Base-by-base conservation (phyloP, 208 protist species). In the Angomonas ambiguus region DNA sequence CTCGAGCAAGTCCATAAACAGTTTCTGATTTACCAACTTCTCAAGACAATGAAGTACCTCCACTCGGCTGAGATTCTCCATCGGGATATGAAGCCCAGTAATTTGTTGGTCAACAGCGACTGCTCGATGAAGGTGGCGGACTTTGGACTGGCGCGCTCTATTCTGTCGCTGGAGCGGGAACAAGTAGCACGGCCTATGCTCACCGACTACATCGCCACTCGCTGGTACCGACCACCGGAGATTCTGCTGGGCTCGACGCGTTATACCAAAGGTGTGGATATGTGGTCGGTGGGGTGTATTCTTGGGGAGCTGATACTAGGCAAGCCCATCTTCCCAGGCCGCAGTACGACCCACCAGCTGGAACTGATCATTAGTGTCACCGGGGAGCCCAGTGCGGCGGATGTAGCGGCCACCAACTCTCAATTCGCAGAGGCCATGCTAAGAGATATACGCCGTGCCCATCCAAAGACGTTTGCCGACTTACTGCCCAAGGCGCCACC, bases 221-320 rank as follows among this genome's bases (percentile, higher is more conserved):
- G 98, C n/a, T 99, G 98, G 97, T 99, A 99, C 72, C 88, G 98
- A 2, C 97, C 98, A 18, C 98, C 98, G 0, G 98, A 99, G 74
- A 98, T 99, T 70, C 82, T 99, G 5, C 78, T 99, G 0, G 97
- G 97, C 38, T 97, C 85, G 6, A 98, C 86, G 42, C 84, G 83
- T 22, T 99, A 99, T 82, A 98, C 94, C 8, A 96, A 98, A 57
- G 93, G 93, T 32, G 96, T 99, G 25, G 98, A 99, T 67, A 99
- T 99, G 85, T 99, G 98, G 98, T 93, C 94, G 0, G 85, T 99
- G 3, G 98, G 98, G 2, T 99, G 98, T 84, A 99, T 99, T 62
- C 71, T 99, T 2, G 97, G 93, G 0, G 98, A 99, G 75, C 72
- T 99, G 16, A 70, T 99, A 8, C 69, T 88, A 8, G 96, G 96